Conservation (phyloP, 495 filamentous ascomycete species). For the Articulospora tetracladia region DNA sequence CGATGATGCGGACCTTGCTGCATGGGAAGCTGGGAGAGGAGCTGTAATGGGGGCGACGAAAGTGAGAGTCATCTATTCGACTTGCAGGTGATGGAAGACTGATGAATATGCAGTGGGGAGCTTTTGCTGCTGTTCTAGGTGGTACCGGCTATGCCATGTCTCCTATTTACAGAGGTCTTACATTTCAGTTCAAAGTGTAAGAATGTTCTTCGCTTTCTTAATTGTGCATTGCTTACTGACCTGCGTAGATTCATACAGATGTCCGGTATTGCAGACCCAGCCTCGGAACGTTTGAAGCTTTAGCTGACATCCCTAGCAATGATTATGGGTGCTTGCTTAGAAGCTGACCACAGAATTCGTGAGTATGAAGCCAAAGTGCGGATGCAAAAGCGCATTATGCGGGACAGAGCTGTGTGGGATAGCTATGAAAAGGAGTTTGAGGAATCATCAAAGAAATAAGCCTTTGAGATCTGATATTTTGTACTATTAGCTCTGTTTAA, state of each 20-base stretch:
- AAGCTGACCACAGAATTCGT: constrained; percentile 72
- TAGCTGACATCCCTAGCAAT: constrained; percentile 38
- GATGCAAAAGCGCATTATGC: constrained; percentile 56
- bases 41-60: constrained; percentile 57
- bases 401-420: constrained; percentile 60
- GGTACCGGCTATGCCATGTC: constrained; percentile 53
- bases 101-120: constrained; percentile 49
- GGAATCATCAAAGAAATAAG: constrained; percentile 11
- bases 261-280: constrained; percentile 42
- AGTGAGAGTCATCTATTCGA: constrained; percentile 25
- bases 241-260: constrained; percentile 72
- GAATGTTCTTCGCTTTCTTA: constrained; percentile 22
- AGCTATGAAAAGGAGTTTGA: constrained; percentile 40
- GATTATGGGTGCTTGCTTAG: constrained; percentile 80
- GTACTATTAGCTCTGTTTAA: constrained; percentile 1
- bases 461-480: background rate
- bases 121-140: constrained; percentile 51
- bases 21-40: constrained; percentile 58
- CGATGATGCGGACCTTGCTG: constrained; percentile 55
- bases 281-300: background rate
- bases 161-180: constrained; percentile 77
- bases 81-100: background rate
- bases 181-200: constrained; percentile 86
- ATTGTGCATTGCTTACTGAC: background rate
- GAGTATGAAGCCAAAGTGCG: constrained; percentile 62